A percentile compares a stretch with the other conserved stretches of the same genome.
Evolutionary conservation across 2,329 filamentous ascomycete genomes (phyloP).

Genomic region (Cladosporium cucumerinum): DNA sequence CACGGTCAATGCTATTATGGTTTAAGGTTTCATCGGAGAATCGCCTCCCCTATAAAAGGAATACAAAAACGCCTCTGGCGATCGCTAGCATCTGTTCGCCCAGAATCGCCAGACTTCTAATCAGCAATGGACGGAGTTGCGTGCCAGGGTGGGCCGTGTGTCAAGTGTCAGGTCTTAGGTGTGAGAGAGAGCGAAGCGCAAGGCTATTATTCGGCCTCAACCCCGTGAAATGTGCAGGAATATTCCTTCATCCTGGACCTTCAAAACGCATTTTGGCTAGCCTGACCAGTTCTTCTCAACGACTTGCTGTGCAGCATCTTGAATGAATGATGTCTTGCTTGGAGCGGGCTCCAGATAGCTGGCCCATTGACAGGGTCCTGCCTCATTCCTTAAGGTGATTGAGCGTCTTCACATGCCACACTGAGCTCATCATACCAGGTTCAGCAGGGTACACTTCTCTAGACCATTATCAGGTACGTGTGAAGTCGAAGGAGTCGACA

Average conservation of each 20-base stretch:
- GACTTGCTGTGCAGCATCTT: not conserved
- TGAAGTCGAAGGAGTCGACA: not conserved
- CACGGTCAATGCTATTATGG: not conserved
- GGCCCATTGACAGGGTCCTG: no score
- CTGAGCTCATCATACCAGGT: not conserved
- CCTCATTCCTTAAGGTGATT: not conserved
- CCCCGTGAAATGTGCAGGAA: not conserved
- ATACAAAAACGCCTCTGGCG: not conserved
- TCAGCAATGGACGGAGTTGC: not conserved
- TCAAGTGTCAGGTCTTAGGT: not conserved
- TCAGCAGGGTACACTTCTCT: not conserved
- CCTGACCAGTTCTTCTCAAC: not conserved
- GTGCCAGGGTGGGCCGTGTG: not conserved
- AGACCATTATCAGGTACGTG: not conserved
- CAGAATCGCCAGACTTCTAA: not conserved
- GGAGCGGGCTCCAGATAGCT: not conserved
- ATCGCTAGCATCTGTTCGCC: not conserved
- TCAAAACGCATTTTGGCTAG: not conserved
- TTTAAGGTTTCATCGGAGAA: not conserved
- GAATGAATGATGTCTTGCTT: not conserved
- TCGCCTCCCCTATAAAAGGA: not conserved
- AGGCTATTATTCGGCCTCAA: not conserved
- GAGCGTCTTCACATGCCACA: not conserved
- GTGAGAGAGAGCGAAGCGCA: not conserved
- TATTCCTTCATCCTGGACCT: not conserved